phyloP scores from a whole-genome alignment of 2,329 filamentous ascomycete genomes.

The Sporothrix pallida region DNA sequence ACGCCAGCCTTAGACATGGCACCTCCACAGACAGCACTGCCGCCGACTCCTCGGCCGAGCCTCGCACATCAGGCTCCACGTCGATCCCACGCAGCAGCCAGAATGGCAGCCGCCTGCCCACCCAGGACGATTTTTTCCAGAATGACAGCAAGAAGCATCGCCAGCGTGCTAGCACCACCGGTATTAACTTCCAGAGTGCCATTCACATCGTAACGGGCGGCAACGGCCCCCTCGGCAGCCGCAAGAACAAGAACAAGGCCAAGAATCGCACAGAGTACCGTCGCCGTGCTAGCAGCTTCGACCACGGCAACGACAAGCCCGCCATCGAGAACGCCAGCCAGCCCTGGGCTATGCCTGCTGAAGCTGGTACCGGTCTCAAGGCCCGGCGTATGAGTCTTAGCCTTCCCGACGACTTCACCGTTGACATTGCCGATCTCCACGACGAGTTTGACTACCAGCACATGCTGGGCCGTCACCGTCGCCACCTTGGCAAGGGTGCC shows the following conservation, averaged over 20 bases:
- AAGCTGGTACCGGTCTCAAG: slow-evolving; percentile 75
- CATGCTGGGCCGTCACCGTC: slow-evolving; percentile 74
- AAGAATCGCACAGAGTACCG: slow-evolving; percentile 35
- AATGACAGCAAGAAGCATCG: slow-evolving; percentile 58
- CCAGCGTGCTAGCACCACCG: slow-evolving; percentile 51
- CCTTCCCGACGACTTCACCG: slow-evolving; percentile 74
- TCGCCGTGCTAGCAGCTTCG: slow-evolving; percentile 58
- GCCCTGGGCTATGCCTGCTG: slow-evolving; percentile 66
- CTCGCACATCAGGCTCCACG: neutral
- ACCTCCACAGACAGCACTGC: slow-evolving; percentile 35
- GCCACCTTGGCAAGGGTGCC: slow-evolving; percentile 79
- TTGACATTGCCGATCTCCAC: slow-evolving; percentile 71
- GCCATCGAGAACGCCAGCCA: slow-evolving; percentile 40
- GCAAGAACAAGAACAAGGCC: slow-evolving; percentile 38
- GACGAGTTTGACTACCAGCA: slow-evolving; percentile 73
- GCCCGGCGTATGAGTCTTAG: slow-evolving; percentile 77
- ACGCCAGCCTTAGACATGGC: slow-evolving; percentile 41
- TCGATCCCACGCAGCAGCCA: neutral
- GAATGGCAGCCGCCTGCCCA: slow-evolving; percentile 46
- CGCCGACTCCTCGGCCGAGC: slow-evolving; percentile 34
- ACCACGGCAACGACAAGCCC: slow-evolving; percentile 45
- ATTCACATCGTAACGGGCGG: slow-evolving; percentile 53
- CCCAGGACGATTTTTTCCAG: slow-evolving; percentile 52
- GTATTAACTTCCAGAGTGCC: slow-evolving; percentile 54
- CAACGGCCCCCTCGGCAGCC: slow-evolving; percentile 36